Conservation (phyloP, 192 early-diverging fungal species). For the Linnemannia schmuckeri region DNA sequence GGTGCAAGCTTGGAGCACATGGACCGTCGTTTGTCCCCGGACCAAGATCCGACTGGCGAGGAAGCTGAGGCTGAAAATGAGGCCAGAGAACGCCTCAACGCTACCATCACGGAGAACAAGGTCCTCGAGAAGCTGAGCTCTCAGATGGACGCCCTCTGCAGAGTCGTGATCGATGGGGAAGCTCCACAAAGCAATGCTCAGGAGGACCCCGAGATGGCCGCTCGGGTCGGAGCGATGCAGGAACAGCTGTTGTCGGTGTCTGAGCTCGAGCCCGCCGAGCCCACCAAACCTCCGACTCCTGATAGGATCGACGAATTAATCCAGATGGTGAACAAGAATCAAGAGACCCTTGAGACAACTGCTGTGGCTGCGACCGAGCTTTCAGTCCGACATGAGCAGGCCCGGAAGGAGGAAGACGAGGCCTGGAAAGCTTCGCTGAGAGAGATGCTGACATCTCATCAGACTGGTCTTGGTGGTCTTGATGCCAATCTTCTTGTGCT, state of each 20-base stretch:
- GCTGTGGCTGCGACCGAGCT: not conserved
- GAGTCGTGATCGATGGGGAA: conserved; percentile 30
- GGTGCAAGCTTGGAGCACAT: not conserved
- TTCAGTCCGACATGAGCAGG: not conserved
- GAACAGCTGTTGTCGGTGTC: not conserved
- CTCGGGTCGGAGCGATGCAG: not conserved
- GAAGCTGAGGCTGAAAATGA: not conserved
- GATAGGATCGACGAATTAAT: conserved; percentile 15
- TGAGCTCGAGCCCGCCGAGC: conserved; percentile 7
- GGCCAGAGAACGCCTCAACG: not conserved
- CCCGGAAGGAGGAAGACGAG: not conserved
- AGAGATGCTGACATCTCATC: not conserved
- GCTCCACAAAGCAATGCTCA: not conserved
- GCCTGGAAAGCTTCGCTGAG: not conserved
- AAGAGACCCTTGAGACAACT: not conserved
- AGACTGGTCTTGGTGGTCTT: not conserved
- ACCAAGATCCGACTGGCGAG: not conserved
- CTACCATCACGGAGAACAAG: not conserved
- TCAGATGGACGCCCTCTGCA: conserved; percentile 20
- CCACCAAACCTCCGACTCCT: not conserved
- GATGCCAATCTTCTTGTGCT: not conserved
- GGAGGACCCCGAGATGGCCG: not conserved
- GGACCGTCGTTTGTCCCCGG: not conserved
- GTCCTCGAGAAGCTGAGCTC: conserved; percentile 18
- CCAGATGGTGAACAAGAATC: not conserved